These are phyloP conservation scores for Linnemannia elongata DNA, from an alignment of 192 early-diverging fungal genomes.

Conservation along the genomic window DNA sequence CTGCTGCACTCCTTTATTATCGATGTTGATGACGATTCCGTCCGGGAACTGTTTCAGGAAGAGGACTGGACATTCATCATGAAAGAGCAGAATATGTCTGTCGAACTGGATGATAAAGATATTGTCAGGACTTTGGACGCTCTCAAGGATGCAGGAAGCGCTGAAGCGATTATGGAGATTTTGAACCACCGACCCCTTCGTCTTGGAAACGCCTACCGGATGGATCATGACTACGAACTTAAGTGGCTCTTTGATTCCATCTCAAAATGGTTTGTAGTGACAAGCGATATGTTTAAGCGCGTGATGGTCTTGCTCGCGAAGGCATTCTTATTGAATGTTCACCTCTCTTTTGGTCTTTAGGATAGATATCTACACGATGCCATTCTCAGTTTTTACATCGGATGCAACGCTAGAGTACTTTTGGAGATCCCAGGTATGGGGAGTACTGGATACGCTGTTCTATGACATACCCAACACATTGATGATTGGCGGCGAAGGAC, in stretches of 20 bases:
- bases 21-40: constrained; percentile 1
- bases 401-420: constrained; percentile 13
- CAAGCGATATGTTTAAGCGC: background rate
- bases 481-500: constrained; percentile 25
- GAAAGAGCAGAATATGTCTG: background rate
- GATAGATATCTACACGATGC: constrained; percentile 16
- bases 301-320: background rate
- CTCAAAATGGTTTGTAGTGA: constrained; percentile 17
- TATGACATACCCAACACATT: constrained; percentile 26
- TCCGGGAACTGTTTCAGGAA: background rate
- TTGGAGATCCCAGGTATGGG: constrained; percentile 19
- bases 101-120: background rate
- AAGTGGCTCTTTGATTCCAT: constrained; percentile 20
- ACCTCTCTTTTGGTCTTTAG: background rate
- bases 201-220: constrained; percentile 1
- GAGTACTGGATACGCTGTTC: constrained; percentile 16
- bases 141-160: background rate
- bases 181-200: background rate
- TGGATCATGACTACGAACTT: constrained; percentile 2
- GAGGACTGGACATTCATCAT: constrained; percentile 12
- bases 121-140: background rate
- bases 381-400: constrained; percentile 1
- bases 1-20: constrained; percentile 27
- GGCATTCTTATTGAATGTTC: background rate
- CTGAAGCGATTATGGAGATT: constrained; percentile 2